Base-by-base conservation (phyloP, 495 filamentous ascomycete genomes). In the Apiosordaria backusii region DNA sequence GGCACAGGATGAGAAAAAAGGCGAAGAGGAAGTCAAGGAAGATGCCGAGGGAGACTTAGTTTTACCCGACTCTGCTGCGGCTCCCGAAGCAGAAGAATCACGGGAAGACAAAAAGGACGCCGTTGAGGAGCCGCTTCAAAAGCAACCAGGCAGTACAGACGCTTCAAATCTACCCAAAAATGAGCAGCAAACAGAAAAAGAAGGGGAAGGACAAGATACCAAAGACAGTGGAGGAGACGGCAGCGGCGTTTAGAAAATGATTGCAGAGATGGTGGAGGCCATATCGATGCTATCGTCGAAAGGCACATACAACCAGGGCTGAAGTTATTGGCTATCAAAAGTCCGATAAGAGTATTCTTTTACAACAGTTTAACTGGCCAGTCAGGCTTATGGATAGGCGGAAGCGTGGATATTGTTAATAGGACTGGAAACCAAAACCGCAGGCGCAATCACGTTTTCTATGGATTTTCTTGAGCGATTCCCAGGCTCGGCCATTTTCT, bases 21-120 rank as follows among this genome's bases (percentile, higher is more conserved):
- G 66, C 18, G 57, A 68, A 15, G 59, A 73, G 16, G 69, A 57
- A 15, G 65, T 29, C 5, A 65, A 63, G 29, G 29, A 50, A 29
- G 70, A 70, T 54, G 60, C 64, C 0, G 70, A 70, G 66, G 68
- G 65, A 10, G 72, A 72, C 23, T 61, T 69, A 57, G 65, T 65
- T 21, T 62, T 66, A 60, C 27, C n/a, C 4, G 73, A 70, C 27
- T 19, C 50, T 15, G 26, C 59, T 6, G 9, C n/a, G 10, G 52
- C n/a, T 23, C 7, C n/a, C n/a, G 52, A 55, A n/a, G 4, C n/a
- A 2, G 52, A 55, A 22, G 19, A 55, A 21, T 13, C n/a, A 15
- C 9, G 35, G 5, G 52, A 55, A 4, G 22, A 55, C 4, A 55
- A 55, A n/a, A 55, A 19, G 52, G 10, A 23, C n/a, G 18, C n/a